A percentile compares a stretch with the other conserved stretches of the same genome.
Conservation (phyloP, 1,139 yeast genomes). For the Geotrichum restrictum region DNA sequence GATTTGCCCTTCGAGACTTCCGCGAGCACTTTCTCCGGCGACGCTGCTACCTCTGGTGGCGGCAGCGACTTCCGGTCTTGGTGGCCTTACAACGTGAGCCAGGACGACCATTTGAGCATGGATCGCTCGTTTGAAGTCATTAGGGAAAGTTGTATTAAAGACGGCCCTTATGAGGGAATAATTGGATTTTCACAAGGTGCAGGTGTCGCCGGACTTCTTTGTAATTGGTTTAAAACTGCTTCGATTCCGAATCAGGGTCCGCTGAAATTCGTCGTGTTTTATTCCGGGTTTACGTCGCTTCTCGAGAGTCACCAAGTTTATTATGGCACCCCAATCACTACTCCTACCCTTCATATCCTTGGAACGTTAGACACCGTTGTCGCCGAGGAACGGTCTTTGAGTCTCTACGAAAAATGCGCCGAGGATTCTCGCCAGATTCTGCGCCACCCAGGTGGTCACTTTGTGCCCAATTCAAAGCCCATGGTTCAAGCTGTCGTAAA, state of each 20-base stretch:
- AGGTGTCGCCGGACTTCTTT: constrained; percentile 55
- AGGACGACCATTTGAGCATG: constrained; percentile 41
- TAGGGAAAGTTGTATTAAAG: constrained; percentile 49
- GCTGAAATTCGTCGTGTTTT: constrained; percentile 66
- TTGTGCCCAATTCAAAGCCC: constrained; percentile 69
- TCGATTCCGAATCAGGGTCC: constrained; percentile 39
- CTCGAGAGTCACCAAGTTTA: constrained; percentile 50
- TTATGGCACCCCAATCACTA: constrained; percentile 45
- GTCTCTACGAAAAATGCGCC: constrained; percentile 53
- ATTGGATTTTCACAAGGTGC: constrained; percentile 95
- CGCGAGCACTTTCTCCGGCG: constrained; percentile 28
- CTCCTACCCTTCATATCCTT: constrained; percentile 68
- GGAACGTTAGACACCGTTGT: constrained; percentile 91
- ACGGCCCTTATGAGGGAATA: constrained; percentile 88
- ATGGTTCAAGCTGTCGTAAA: constrained; percentile 52
- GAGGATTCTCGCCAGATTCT: constrained; percentile 48
- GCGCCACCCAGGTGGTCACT: constrained; percentile 82
- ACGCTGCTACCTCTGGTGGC: constrained; percentile 37
- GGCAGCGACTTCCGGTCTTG: constrained; percentile 51
- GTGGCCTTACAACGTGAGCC: constrained; percentile 44
- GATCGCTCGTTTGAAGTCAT: constrained; percentile 52
- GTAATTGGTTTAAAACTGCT: constrained; percentile 31
- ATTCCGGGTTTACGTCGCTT: constrained; percentile 69
- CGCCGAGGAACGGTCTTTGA: constrained; percentile 62
- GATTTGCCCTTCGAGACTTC: constrained; percentile 62